phyloP scores from a whole-genome alignment of 805 yeast genomes.

The Wickerhamiella alocasiicola region DNA sequence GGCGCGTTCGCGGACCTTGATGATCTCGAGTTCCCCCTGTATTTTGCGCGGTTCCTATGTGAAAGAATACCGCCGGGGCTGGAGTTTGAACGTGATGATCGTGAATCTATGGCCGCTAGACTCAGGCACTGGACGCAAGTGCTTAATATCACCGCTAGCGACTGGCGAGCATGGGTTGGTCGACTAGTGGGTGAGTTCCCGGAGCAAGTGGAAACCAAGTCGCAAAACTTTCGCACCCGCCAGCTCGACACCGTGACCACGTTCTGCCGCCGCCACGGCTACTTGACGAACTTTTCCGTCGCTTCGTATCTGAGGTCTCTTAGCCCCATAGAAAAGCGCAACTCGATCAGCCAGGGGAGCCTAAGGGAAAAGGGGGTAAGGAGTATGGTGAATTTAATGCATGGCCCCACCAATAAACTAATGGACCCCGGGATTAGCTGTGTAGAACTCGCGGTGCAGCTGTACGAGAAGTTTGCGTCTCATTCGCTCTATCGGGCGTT shows the following conservation, averaged over 20 bases:
- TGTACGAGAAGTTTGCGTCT: conserved; percentile 1
- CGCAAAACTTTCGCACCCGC: neutral
- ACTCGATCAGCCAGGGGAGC: neutral
- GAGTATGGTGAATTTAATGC: neutral
- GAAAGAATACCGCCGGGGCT: neutral
- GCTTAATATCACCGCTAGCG: neutral
- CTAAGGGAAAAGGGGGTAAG: neutral
- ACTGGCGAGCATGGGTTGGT: neutral
- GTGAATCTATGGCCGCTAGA: neutral
- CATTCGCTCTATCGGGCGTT: neutral
- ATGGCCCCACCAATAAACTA: neutral
- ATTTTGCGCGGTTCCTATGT: neutral
- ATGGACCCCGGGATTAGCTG: neutral
- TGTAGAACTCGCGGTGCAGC: neutral
- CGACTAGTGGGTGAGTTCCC: conserved; percentile 4
- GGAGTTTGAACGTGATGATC: neutral
- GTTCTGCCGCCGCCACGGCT: conserved; percentile 1
- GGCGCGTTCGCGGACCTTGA: neutral
- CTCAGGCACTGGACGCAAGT: conserved; percentile 1
- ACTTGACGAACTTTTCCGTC: neutral
- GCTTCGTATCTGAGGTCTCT: neutral
- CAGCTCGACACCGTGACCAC: neutral
- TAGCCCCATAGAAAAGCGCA: neutral
- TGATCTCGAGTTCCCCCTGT: conserved; percentile 2
- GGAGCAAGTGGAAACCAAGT: neutral